Conservation (phyloP, 768 basidiomycete species). For the Tulasnella sp. region DNA sequence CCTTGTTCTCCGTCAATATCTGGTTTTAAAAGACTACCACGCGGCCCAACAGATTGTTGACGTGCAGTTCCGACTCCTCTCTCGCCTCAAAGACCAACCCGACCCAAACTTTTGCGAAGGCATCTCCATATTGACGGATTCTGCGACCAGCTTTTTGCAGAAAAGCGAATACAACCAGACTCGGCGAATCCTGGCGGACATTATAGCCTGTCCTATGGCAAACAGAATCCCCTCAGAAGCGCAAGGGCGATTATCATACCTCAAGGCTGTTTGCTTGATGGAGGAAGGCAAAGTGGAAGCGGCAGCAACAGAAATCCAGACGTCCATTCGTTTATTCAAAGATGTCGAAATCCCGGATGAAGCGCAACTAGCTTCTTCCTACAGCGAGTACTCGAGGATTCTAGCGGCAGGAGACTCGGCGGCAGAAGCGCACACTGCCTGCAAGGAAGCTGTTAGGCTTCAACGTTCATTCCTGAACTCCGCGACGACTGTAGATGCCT, state of each 20-base stretch:
- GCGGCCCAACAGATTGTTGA: background rate
- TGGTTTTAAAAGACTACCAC: background rate
- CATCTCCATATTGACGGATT: background rate
- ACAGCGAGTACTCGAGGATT: conserved; percentile 13
- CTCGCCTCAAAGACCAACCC: background rate
- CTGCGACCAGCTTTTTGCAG: background rate
- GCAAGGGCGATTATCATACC: background rate
- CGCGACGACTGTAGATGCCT: background rate
- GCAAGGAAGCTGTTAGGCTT: background rate
- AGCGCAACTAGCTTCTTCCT: background rate
- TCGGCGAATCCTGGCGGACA: background rate
- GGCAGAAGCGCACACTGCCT: background rate
- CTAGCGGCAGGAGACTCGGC: background rate
- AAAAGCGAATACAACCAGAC: background rate
- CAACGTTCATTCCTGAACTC: background rate
- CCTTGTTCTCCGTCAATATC: background rate
- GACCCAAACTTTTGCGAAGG: background rate
- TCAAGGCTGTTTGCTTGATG: background rate
- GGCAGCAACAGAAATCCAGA: background rate
- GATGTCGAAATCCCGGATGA: background rate
- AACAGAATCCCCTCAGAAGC: background rate
- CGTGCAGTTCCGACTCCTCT: background rate
- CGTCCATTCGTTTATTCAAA: background rate
- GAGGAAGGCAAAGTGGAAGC: background rate
- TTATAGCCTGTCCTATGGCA: background rate